Percentiles rank a stretch among this genome's conserved stretches.
Evolutionary conservation across 106 monocot species (phyloP).

Genomic region (Dendrobium catenatum): DNA sequence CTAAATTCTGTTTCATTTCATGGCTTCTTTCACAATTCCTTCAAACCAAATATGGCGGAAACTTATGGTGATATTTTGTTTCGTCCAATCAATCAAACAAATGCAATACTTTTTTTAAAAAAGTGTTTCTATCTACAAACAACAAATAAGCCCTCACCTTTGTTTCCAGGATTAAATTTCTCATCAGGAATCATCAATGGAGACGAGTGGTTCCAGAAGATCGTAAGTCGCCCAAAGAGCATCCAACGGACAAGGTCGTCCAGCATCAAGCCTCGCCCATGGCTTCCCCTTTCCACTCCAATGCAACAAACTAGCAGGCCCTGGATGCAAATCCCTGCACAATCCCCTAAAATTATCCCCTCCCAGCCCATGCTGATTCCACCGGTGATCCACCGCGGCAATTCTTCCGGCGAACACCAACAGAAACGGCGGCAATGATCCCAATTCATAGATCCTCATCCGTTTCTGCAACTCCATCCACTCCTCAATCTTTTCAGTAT

Average conservation of each 20-base stretch:
- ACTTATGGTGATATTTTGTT: too few relatives aligned
- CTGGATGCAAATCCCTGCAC: conserved; percentile 77
- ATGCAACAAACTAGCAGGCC: conserved; percentile 78
- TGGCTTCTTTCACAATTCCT: too few relatives aligned
- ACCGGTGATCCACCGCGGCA: conserved; percentile 52
- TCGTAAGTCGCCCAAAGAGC: conserved; percentile 83
- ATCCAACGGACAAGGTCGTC: conserved; percentile 75
- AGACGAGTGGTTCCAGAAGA: conserved; percentile 28
- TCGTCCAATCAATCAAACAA: too few relatives aligned
- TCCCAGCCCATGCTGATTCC: conserved; percentile 81
- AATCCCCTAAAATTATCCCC: conserved; percentile 60
- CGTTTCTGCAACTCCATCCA: conserved; percentile 78
- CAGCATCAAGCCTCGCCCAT: conserved; percentile 71
- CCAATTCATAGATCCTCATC: conserved; percentile 73
- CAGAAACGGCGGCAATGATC: conserved; percentile 70
- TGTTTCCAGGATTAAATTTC: too few relatives aligned
- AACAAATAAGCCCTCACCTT: too few relatives aligned
- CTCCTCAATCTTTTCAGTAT: conserved; percentile 55
- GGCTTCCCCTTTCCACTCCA: conserved; percentile 99
- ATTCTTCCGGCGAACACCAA: conserved; percentile 59
- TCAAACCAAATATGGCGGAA: too few relatives aligned
- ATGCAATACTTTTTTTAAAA: too few relatives aligned
- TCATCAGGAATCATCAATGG: conserved; percentile 22
- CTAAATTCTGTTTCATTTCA: too few relatives aligned
- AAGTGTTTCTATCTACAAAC: too few relatives aligned